These are phyloP conservation scores for Dactylonectria estremocensis DNA, from an alignment of 2,329 filamentous ascomycete genomes.

Conservation along the genomic window DNA sequence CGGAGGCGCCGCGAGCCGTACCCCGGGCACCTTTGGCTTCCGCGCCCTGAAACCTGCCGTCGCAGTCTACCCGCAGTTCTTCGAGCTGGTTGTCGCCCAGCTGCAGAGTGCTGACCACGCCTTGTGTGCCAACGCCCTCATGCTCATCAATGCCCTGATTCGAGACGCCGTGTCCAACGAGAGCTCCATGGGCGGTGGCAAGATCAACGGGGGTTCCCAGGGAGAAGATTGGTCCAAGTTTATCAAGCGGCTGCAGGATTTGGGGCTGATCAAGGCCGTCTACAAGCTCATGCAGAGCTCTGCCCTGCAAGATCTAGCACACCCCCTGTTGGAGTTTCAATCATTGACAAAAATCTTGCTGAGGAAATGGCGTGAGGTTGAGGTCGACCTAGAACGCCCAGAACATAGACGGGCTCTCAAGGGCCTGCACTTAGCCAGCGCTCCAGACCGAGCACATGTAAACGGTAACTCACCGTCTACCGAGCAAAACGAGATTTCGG, in stretches of 20 bases:
- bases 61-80: slow-evolving; percentile 91
- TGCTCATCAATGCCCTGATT: slow-evolving; percentile 95
- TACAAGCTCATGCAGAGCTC: slow-evolving; percentile 96
- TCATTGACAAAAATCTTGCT: slow-evolving; percentile 89
- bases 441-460: slow-evolving; percentile 68
- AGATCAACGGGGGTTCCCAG: slow-evolving; percentile 45
- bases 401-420: slow-evolving; percentile 92
- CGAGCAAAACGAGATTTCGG: slow-evolving; percentile 52
- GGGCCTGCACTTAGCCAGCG: slow-evolving; percentile 86
- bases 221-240: slow-evolving; percentile 93
- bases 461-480: slow-evolving; percentile 59
- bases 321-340: slow-evolving; percentile 94
- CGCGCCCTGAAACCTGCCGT: slow-evolving; percentile 93
- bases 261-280: slow-evolving; percentile 93
- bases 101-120: slow-evolving; percentile 95
- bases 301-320: slow-evolving; percentile 89
- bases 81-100: slow-evolving; percentile 93
- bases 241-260: slow-evolving; percentile 92
- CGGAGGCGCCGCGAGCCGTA: slow-evolving; percentile 51
- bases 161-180: slow-evolving; percentile 89
- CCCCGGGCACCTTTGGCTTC: slow-evolving; percentile 84
- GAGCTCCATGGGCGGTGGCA: slow-evolving; percentile 59
- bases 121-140: slow-evolving; percentile 93
- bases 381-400: slow-evolving; percentile 86
- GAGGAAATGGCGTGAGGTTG: slow-evolving; percentile 88